These are phyloP conservation scores for Cercophora scortea DNA, from an alignment of 495 filamentous ascomycete genomes.

Conservation along the genomic window DNA sequence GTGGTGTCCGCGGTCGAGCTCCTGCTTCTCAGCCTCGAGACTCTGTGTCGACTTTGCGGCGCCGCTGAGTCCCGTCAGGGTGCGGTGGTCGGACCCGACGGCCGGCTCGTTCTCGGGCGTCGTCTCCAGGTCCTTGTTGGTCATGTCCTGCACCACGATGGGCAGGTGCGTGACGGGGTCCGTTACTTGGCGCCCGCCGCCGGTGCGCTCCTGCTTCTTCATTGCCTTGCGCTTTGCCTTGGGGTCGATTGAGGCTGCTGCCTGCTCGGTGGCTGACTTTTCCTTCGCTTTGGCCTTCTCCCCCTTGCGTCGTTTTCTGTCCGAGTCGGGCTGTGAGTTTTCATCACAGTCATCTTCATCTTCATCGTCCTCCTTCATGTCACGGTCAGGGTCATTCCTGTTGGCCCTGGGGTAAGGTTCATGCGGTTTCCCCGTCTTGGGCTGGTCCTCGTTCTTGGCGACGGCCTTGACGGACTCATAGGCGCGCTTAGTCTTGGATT, in stretches of 20 bases:
- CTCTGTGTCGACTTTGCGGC: slow-evolving; percentile 33
- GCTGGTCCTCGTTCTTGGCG: slow-evolving; percentile 32
- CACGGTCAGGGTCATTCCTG: slow-evolving; percentile 37
- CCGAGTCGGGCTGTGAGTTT: slow-evolving; percentile 2
- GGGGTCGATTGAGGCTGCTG: slow-evolving; percentile 38
- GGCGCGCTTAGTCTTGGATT: slow-evolving; percentile 28
- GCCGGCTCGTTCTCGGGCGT: slow-evolving; percentile 48
- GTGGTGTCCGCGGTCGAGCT: slow-evolving; percentile 37
- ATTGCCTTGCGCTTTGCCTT: slow-evolving; percentile 51
- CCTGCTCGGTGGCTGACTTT: slow-evolving; percentile 47
- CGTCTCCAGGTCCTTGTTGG: slow-evolving; percentile 46
- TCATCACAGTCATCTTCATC: slow-evolving; percentile 6
- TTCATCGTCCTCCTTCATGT: slow-evolving; percentile 37
- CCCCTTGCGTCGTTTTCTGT: slow-evolving; percentile 5
- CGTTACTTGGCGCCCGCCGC: slow-evolving; percentile 55
- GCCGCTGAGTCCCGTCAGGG: slow-evolving; percentile 39
- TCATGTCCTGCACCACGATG: slow-evolving; percentile 56
- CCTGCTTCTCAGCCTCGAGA: slow-evolving; percentile 36
- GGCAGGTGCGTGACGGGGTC: slow-evolving; percentile 66
- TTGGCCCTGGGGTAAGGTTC: slow-evolving; percentile 37
- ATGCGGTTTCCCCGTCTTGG: slow-evolving; percentile 10
- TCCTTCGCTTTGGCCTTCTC: slow-evolving; percentile 13
- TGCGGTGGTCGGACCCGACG: slow-evolving; percentile 30
- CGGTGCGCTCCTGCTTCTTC: slow-evolving; percentile 43
- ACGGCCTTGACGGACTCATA: slow-evolving; percentile 32